phyloP scores from a whole-genome alignment of 192 early-diverging fungal species.

The Linnemannia elongata region DNA sequence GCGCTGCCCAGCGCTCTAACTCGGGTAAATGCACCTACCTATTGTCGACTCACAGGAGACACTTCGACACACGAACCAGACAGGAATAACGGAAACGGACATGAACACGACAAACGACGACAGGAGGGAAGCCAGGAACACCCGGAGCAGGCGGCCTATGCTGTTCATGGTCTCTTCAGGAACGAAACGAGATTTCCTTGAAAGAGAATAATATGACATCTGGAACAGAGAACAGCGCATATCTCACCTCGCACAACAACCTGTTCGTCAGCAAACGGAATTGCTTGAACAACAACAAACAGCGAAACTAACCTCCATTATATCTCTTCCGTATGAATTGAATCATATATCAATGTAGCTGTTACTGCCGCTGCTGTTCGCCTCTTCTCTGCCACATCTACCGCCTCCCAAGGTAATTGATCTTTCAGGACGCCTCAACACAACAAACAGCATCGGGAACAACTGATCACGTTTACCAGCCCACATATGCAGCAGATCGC shows the following conservation, averaged over 20 bases:
- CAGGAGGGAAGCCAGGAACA: neutral
- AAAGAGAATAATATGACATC: neutral
- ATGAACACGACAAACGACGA: neutral
- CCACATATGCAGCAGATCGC: neutral
- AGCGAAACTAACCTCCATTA: neutral
- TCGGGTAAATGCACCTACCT: constrained; percentile 16
- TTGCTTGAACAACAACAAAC: neutral
- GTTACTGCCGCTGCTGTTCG: constrained; percentile 1
- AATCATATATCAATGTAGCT: neutral
- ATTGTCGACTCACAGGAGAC: neutral
- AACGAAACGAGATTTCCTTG: neutral
- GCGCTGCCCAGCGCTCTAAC: constrained; percentile 22
- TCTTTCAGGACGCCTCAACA: neutral
- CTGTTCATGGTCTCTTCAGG: neutral
- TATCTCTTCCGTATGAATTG: neutral
- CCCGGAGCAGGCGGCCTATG: neutral
- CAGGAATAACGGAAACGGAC: neutral
- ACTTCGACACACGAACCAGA: neutral
- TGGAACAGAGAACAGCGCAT: neutral
- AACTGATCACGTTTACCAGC: too few species aligned
- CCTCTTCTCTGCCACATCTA: constrained; percentile 16
- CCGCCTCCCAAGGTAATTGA: constrained; percentile 32
- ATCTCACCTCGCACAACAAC: neutral
- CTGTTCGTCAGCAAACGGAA: too few species aligned
- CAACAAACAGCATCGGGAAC: neutral